A percentile compares a stretch with the other conserved stretches of the same genome.
Evolutionary conservation across 169 alveolate species (phyloP).

Genomic region (Cryptosporidium tyzzeri): DNA sequence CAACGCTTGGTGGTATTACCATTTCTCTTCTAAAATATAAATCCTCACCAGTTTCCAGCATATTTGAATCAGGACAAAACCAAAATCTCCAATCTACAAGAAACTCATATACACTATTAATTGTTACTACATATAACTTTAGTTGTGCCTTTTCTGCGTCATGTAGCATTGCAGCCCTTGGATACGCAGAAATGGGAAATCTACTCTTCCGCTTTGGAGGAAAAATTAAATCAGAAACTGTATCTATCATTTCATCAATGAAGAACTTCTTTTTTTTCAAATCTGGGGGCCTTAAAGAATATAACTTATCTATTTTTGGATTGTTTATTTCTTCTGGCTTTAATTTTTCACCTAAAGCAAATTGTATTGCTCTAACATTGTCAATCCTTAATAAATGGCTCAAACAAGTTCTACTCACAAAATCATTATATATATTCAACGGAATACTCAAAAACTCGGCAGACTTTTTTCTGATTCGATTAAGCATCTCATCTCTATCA

Average conservation of each 20-base stretch:
- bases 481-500: constrained; percentile 70
- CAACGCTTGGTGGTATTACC: constrained; percentile 48
- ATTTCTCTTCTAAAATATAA: constrained; percentile 63
- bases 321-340: constrained; percentile 10
- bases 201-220: constrained; percentile 56
- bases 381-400: constrained; percentile 38
- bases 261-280: constrained; percentile 33
- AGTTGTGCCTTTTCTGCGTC: constrained; percentile 45
- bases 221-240: constrained; percentile 31
- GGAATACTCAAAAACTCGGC: constrained; percentile 14
- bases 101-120: constrained; percentile 49
- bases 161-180: constrained; percentile 72
- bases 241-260: constrained; percentile 46
- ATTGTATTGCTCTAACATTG: constrained; percentile 48
- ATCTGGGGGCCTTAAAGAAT: constrained; percentile 30
- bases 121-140: constrained; percentile 37
- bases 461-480: constrained; percentile 21
- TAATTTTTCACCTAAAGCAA: constrained; percentile 53
- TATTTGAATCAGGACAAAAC: constrained; percentile 73
- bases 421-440: constrained; percentile 37
- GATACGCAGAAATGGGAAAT: constrained; percentile 42
- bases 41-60: constrained; percentile 68
- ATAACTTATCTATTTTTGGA: constrained; percentile 46
- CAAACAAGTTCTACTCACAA: constrained; percentile 57
- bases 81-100: constrained; percentile 64